A percentile compares a stretch with the other conserved stretches of the same genome.
Conservation (phyloP, 345 rosid genomes). For the Euclidium syriacum region DNA sequence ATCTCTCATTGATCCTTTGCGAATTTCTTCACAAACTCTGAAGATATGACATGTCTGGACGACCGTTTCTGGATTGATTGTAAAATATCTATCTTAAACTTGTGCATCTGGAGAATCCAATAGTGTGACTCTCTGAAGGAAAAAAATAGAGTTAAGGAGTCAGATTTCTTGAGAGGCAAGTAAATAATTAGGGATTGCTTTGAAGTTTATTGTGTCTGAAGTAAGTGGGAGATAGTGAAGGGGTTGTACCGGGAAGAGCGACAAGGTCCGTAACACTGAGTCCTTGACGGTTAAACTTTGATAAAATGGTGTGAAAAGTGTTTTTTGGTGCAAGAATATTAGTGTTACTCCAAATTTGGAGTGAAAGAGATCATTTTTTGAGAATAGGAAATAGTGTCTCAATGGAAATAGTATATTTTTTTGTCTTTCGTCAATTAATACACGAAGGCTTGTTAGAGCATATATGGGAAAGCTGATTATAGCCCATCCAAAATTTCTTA, state of each 20-base stretch:
- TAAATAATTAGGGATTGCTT: neutral
- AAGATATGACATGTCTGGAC: conserved; percentile 66
- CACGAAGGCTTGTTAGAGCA: no score
- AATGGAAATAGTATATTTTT: no score
- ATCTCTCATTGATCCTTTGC: conserved; percentile 57
- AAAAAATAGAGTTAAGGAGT: neutral
- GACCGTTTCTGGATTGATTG: conserved; percentile 73
- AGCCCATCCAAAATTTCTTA: no score
- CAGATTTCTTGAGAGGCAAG: conserved; percentile 5
- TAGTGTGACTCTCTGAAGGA: conserved; percentile 98
- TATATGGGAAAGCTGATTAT: no score
- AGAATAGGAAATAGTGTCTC: no score
- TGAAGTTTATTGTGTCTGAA: neutral
- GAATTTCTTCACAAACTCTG: conserved; percentile 65
- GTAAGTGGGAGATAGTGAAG: neutral
- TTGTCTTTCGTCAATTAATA: no score
- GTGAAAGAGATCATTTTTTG: no score
- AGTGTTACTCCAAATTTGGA: no score
- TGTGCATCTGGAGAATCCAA: conserved; percentile 79
- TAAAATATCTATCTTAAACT: conserved; percentile 90
- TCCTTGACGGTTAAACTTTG: conserved; percentile 57
- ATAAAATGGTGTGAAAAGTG: conserved; percentile 61
- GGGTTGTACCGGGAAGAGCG: conserved; percentile 62
- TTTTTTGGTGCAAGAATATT: conserved; percentile 70
- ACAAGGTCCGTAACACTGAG: conserved; percentile 74